Evolutionary conservation across 1,139 yeast species (phyloP).

Genomic region (Trichomonascaceae sp.): DNA sequence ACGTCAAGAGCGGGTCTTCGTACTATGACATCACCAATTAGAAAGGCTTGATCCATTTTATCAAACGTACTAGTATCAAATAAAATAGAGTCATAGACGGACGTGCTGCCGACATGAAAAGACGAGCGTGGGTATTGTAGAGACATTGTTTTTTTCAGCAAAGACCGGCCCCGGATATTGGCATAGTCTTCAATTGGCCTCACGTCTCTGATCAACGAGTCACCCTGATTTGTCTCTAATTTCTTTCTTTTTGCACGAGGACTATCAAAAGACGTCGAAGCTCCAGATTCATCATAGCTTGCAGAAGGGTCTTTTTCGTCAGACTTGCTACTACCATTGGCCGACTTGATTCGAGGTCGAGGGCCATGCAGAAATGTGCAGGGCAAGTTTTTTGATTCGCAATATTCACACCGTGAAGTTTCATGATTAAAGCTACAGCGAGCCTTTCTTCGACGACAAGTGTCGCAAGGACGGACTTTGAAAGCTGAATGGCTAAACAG

Average conservation of each 20-base stretch:
- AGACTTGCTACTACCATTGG: conserved; percentile 4
- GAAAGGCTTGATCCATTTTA: conserved; percentile 30
- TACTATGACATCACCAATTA: conserved; percentile 31
- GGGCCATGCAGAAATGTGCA: conserved; percentile 34
- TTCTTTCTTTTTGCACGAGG: neutral
- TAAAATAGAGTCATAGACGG: conserved; percentile 31
- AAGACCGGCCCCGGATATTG: conserved; percentile 33
- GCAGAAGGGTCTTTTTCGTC: neutral
- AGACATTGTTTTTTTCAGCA: conserved; percentile 35
- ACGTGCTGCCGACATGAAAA: conserved; percentile 33
- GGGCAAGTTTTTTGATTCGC: conserved; percentile 30
- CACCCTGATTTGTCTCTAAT: conserved; percentile 7
- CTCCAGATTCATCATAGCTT: neutral
- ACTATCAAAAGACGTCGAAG: neutral
- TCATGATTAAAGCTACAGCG: conserved; percentile 31
- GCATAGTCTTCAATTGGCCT: conserved; percentile 34
- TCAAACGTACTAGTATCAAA: conserved; percentile 30
- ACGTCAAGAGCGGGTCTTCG: conserved; percentile 33
- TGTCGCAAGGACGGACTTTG: conserved; percentile 26
- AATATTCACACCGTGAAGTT: conserved; percentile 31
- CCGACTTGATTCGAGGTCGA: conserved; percentile 18
- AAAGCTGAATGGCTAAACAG: conserved; percentile 3
- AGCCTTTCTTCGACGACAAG: conserved; percentile 32
- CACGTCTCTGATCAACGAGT: conserved; percentile 15
- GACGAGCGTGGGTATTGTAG: conserved; percentile 38